Percentiles rank a stretch among this genome's conserved stretches.
Conservation (phyloP, 2,329 filamentous ascomycete genomes). For the Alternaria brassicae region DNA sequence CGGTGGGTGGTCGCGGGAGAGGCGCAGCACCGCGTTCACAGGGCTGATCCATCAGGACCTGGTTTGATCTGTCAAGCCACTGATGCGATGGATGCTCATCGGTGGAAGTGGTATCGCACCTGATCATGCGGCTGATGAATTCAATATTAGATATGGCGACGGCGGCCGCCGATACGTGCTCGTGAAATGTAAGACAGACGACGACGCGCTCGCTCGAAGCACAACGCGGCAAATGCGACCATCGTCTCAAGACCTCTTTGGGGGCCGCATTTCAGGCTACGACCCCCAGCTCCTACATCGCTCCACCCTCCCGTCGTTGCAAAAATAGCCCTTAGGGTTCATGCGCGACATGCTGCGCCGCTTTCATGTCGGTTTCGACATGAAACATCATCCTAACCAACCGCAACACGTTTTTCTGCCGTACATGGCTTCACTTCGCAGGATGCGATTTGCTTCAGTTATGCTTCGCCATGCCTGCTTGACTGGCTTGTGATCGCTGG, state of each 20-base stretch:
- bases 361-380: conserved; percentile 21
- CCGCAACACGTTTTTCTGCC: conserved; percentile 26
- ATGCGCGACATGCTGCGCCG: conserved; percentile 25
- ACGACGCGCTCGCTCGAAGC: not conserved
- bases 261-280: conserved; percentile 8
- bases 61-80: conserved; percentile 15
- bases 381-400: conserved; percentile 11
- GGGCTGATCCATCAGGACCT: conserved; percentile 5
- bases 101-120: not conserved
- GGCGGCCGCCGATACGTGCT: not conserved
- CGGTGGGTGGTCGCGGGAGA: conserved; percentile 8
- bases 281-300: not conserved
- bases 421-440: conserved; percentile 14
- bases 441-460: not conserved
- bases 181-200: not conserved
- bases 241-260: conserved; percentile 6
- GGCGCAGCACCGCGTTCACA: conserved; percentile 18
- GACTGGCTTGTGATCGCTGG: not conserved
- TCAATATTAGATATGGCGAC: conserved; percentile 17
- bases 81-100: conserved; percentile 4
- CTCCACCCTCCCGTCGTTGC: conserved; percentile 6
- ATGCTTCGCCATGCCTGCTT: not conserved
- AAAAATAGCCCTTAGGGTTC: conserved; percentile 25
- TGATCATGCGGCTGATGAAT: conserved; percentile 7
- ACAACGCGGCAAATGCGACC: conserved; percentile 7